A percentile compares a stretch with the other conserved stretches of the same genome.
phyloP scores from a whole-genome alignment of 179 eudicot genomes.

The Actinidia chinensis region DNA sequence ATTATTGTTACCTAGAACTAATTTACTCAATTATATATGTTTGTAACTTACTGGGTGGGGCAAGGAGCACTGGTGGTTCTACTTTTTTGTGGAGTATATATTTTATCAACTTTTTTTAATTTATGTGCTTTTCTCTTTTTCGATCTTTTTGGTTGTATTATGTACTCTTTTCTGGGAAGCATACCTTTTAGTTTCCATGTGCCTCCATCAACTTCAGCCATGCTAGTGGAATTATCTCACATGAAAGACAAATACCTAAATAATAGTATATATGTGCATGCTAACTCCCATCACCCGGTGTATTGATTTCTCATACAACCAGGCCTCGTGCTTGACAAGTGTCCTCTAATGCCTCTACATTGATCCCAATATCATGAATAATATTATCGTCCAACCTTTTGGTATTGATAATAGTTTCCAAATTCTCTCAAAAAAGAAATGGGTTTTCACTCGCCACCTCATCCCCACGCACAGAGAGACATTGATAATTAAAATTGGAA shows the following conservation, averaged over 20 bases:
- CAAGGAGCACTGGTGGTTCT: too few species aligned
- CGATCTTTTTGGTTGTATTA: constrained; percentile 12
- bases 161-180: constrained; percentile 10
- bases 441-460: too few species aligned
- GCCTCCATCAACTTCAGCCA: constrained; percentile 28
- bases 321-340: neutral
- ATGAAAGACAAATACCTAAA: constrained; percentile 15
- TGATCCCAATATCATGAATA: too few species aligned
- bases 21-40: too few species aligned
- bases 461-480: too few species aligned
- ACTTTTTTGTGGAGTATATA: neutral
- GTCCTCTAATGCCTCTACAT: neutral
- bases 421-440: too few species aligned
- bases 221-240: neutral
- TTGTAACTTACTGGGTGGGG: too few species aligned
- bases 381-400: too few species aligned
- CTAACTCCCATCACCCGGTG: neutral
- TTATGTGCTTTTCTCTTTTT: neutral
- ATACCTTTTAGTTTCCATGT: constrained; percentile 28
- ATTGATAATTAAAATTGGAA: too few species aligned
- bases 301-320: neutral
- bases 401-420: too few species aligned
- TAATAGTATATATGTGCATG: neutral
- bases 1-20: too few species aligned
- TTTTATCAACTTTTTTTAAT: neutral